These are phyloP conservation scores for Yamadazyma spencermartinsiae DNA, from an alignment of 1,139 yeast species.

Conservation along the genomic window DNA sequence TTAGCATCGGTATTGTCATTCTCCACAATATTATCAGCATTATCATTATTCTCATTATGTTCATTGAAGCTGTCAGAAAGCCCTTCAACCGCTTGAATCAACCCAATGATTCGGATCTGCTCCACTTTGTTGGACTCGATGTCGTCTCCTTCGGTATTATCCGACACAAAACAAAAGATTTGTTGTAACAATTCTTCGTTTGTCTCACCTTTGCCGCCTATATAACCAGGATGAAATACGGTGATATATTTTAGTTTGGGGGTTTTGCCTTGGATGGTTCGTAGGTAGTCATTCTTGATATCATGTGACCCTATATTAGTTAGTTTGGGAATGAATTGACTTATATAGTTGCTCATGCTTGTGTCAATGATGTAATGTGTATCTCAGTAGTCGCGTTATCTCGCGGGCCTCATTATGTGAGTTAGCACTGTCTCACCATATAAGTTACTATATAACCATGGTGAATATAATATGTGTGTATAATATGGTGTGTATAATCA, in stretches of 20 bases:
- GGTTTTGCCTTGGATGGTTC: conserved; percentile 14
- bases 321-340: conserved; percentile 21
- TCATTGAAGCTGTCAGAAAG: conserved; percentile 12
- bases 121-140: conserved; percentile 20
- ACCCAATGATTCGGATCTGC: conserved; percentile 35
- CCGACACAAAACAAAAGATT: conserved; percentile 29
- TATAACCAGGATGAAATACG: conserved; percentile 25
- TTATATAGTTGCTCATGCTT: conserved; percentile 21
- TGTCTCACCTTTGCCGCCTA: conserved; percentile 23
- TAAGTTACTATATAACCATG: too few species aligned
- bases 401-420: too few species aligned
- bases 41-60: conserved; percentile 3
- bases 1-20: conserved; percentile 13
- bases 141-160: conserved; percentile 14
- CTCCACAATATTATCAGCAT: neutral
- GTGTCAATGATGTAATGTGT: neutral
- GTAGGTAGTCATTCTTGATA: conserved; percentile 14
- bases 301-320: conserved; percentile 11
- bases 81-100: conserved; percentile 38
- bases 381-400: too few species aligned
- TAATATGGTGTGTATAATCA: too few species aligned
- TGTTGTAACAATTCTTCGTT: conserved; percentile 31
- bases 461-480: too few species aligned
- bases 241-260: conserved; percentile 20
- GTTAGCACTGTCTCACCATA: too few species aligned